Base-by-base conservation (phyloP, 2,329 filamentous ascomycete genomes). In the Endocalyx cinctus region DNA sequence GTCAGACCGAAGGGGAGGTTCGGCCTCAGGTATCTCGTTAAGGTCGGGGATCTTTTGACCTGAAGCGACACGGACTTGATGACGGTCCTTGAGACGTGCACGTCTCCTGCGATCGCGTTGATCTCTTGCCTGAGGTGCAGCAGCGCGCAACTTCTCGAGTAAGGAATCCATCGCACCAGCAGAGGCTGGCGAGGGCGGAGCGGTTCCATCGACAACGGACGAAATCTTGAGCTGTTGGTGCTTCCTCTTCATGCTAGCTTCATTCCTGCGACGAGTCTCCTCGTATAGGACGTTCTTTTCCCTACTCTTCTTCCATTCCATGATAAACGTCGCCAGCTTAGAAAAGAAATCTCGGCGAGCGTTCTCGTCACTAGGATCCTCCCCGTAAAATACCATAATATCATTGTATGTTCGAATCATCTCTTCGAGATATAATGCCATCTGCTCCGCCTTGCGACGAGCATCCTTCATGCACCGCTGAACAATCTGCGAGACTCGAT, bases 391-490 rank as follows among this genome's bases (percentile, higher is more conserved):
- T 5, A 82, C 75, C 82, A 97, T 88, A 48, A 97, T 96, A 57
- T 96, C 88, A 54, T 95, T 85, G 66, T 90, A 97, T 1, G 84
- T 84, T 54, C 84, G 81, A 47, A 79, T 71, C 87, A 95, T 96
- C 57, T 96, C 88, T 46, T 95, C 89, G 29, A 97, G 68, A 59
- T 94, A 96, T 15, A 97, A 69, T 55, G 87, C 77, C 80, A 97
- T 84, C 66, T 97, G 92, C 60, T 96, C 90, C 3, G 92, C 88
- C 69, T 97, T 98, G 51, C 90, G 77, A 42, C 92, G 72, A 14
- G 92, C 92, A 47, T 98, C 92, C 67, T 96, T 97, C 90, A 98
- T 97, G 46, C 77, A 82, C 32, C 90, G 76, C 62, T 95, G 87
- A 35, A 95, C 89, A 20, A 97, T 74, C 62, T 94, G 86, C 42